These are phyloP conservation scores for Nakazawaea ambrosiae DNA, from an alignment of 805 yeast genomes.

Conservation along the genomic window DNA sequence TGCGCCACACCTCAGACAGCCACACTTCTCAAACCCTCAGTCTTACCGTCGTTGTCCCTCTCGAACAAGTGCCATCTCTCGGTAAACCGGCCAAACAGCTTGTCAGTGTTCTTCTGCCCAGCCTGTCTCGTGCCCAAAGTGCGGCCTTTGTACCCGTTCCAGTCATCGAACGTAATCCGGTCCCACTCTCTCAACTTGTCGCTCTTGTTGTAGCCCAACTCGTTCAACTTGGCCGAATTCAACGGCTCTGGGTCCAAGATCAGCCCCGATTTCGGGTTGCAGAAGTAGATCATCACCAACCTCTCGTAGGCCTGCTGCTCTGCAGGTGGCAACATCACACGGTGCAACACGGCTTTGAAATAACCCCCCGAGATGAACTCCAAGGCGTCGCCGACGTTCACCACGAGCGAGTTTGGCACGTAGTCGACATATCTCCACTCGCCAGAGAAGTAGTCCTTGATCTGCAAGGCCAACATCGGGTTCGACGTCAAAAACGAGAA, in stretches of 20 bases:
- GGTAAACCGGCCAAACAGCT: conserved; percentile 28
- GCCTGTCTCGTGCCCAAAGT: conserved; percentile 30
- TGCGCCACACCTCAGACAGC: too few relatives aligned
- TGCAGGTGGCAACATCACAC: conserved; percentile 27
- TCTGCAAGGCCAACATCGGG: conserved; percentile 33
- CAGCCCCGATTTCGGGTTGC: conserved; percentile 21
- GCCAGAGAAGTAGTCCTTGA: conserved; percentile 29
- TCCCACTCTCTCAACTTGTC: conserved; percentile 25
- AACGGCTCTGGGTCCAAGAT: conserved; percentile 25
- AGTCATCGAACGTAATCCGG: conserved; percentile 22
- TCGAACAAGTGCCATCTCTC: conserved; percentile 35
- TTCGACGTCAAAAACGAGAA: conserved; percentile 34
- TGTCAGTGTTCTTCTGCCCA: conserved; percentile 30
- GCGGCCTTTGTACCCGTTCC: conserved; percentile 34
- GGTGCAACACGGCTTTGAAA: conserved; percentile 27
- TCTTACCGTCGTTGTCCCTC: too few relatives aligned
- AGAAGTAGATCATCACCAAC: conserved; percentile 25
- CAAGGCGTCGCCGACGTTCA: conserved; percentile 34
- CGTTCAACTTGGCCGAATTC: conserved; percentile 20
- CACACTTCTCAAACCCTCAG: too few relatives aligned
- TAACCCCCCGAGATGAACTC: conserved; percentile 31
- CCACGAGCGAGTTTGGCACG: conserved; percentile 30
- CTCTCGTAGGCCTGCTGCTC: conserved; percentile 23
- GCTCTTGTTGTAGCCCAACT: conserved; percentile 19
- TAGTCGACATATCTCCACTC: conserved; percentile 34